Evolutionary conservation across 352 stramenopile genomes (phyloP).

Genomic region (Thalassiosira oceanica): DNA sequence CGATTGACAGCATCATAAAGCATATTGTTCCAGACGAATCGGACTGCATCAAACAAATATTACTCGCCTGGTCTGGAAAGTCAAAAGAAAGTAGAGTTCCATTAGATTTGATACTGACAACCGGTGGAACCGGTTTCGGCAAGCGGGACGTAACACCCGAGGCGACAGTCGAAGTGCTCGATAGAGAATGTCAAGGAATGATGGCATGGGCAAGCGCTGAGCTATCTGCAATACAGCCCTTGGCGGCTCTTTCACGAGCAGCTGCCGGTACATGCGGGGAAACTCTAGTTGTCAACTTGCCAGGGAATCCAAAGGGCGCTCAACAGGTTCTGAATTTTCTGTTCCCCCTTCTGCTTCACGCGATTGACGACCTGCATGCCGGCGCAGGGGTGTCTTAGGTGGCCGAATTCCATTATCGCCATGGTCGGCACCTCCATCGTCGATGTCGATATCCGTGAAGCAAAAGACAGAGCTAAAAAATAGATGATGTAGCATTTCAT

Average conservation of each 20-base stretch:
- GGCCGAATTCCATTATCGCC: too few species aligned
- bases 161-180: slow-evolving; percentile 73
- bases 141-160: slow-evolving; percentile 82
- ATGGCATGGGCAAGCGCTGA: slow-evolving; percentile 71
- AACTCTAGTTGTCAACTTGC: slow-evolving; percentile 72
- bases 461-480: too few species aligned
- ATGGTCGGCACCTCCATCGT: too few species aligned
- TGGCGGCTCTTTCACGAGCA: slow-evolving; percentile 69
- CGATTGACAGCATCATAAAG: slow-evolving; percentile 22
- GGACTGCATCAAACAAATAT: slow-evolving; percentile 53
- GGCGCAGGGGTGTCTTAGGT: too few species aligned
- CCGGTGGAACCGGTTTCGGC: slow-evolving; percentile 81
- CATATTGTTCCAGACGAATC: slow-evolving; percentile 79
- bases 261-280: slow-evolving; percentile 56
- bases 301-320: slow-evolving; percentile 67
- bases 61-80: slow-evolving; percentile 55
- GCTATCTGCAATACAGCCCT: slow-evolving; percentile 51
- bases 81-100: slow-evolving; percentile 14
- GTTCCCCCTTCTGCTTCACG: slow-evolving; percentile 70
- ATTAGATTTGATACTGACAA: slow-evolving; percentile 83
- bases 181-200: slow-evolving; percentile 66
- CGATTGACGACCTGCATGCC: slow-evolving; percentile 56
- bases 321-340: slow-evolving; percentile 67
- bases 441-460: too few species aligned
- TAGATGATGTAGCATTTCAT: too few species aligned